Percentiles rank a stretch among this genome's conserved stretches.
Evolutionary conservation across 345 rosid species (phyloP).

Genomic region (Pistacia integerrima): DNA sequence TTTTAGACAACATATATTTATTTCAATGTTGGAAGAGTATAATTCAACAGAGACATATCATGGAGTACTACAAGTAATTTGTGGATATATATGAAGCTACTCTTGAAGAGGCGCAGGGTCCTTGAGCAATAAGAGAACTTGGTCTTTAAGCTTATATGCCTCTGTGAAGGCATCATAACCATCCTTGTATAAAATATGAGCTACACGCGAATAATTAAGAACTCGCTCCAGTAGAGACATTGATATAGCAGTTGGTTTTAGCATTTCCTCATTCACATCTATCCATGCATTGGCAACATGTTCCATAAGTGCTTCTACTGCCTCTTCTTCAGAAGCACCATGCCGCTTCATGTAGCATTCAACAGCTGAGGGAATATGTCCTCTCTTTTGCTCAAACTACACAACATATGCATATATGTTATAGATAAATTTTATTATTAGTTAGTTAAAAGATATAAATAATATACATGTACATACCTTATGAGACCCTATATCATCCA

Average conservation of each 20-base stretch:
- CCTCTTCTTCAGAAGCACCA: not conserved
- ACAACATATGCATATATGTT: no score
- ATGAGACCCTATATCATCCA: not conserved
- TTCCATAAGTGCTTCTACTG: not conserved
- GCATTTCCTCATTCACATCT: not conserved
- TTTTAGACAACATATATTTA: no score
- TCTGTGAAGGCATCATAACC: not conserved
- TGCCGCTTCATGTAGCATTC: slow-evolving; percentile 18
- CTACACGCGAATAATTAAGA: not conserved
- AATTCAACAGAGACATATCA: no score
- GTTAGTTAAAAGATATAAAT: no score
- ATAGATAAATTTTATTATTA: no score
- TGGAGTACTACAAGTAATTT: no score
- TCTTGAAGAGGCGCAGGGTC: not conserved
- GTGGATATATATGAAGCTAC: no score
- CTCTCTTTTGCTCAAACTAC: slow-evolving; percentile 31
- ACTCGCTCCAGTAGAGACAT: not conserved
- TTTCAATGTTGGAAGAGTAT: no score
- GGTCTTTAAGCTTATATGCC: not conserved
- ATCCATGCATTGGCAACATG: not conserved
- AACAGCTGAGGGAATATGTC: slow-evolving; percentile 15
- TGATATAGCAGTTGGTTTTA: not conserved
- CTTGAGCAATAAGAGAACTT: not conserved
- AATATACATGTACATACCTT: no score
- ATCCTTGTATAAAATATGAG: not conserved